Base-by-base conservation (phyloP, 768 basidiomycete genomes). In the Aureoboletus auriporus region DNA sequence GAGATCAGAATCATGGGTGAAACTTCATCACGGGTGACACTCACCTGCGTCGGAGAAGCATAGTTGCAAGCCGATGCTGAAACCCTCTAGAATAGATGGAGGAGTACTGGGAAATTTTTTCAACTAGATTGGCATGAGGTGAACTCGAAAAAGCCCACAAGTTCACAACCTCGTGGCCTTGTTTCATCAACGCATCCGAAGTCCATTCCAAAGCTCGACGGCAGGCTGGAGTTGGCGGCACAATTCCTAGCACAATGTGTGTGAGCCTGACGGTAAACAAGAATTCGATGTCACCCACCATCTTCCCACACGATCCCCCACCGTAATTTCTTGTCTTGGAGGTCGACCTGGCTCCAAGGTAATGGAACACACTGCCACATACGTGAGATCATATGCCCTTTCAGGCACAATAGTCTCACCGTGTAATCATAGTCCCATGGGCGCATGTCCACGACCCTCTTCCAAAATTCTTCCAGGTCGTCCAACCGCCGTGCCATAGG, bases 11-110 rank as follows among this genome's bases (percentile, higher is more conserved):
- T 20, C 9, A 31, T 16, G 6, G 2, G 20, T 3, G 35, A 41
- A 35, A 30, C n/a, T 38, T 16, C 5, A 20, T 4, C 16, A 40
- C 10, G 10, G 5, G 23, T 6, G 27, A 49, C 23, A 48, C 56
- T 49, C 39, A 76, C 82, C 81, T 40, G 77, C 79, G 42, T 83
- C 82, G 5, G 76, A 70, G 60, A 83, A 81, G 29, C 76, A 61
- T 16, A 83, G 61, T 51, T 82, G 75, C 53, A 81, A 74, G 9
- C 76, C 80, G 28, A 78, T 70, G 44, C 70, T 67, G 17, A 80
- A 61, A n/a, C 79, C 75, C 39, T 74, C 69, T n/a, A 65, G 53
- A 23, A 81, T 69, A 42, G 72, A 62, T n/a, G 82, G 81, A 26
- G 80, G 69, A 9, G 51, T 55, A 45, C 74, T 75, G 35, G 13